These are phyloP conservation scores for Monosiga brevicollis DNA, from an alignment of 78 protist genomes.

Conservation along the genomic window DNA sequence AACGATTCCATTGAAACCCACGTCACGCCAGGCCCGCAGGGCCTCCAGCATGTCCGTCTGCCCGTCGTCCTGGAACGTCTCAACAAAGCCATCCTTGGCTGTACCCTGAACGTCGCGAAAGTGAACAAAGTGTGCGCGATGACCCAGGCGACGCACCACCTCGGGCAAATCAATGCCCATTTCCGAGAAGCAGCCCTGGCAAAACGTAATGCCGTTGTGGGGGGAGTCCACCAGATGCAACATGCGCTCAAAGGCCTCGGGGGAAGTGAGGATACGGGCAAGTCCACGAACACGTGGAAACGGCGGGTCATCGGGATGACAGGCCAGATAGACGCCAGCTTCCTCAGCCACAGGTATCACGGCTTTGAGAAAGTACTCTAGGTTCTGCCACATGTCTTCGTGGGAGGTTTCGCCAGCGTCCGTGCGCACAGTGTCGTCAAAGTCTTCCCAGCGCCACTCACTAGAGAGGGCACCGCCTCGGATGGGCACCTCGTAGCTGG, in stretches of 20 bases:
- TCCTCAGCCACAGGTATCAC: neutral
- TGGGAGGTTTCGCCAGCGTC: neutral
- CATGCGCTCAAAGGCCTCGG: neutral
- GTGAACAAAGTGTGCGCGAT: neutral
- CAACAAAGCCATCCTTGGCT: neutral
- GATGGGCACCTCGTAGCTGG: neutral
- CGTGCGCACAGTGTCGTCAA: neutral
- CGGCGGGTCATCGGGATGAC: neutral
- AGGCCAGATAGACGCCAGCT: neutral
- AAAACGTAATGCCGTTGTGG: neutral
- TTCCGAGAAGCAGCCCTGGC: neutral
- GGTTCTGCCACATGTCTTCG: neutral
- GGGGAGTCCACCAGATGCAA: neutral
- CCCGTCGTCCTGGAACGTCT: neutral
- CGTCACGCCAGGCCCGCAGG: neutral
- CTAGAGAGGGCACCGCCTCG: neutral
- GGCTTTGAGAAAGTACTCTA: neutral
- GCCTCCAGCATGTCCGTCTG: neutral
- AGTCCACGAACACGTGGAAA: neutral
- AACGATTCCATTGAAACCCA: neutral
- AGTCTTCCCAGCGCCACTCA: neutral
- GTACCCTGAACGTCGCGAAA: neutral
- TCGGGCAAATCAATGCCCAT: neutral
- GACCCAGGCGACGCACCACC: neutral
- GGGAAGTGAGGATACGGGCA: neutral